These are phyloP conservation scores for Termitomyces eurrhizus DNA, from an alignment of 768 basidiomycete species.

Conservation along the genomic window DNA sequence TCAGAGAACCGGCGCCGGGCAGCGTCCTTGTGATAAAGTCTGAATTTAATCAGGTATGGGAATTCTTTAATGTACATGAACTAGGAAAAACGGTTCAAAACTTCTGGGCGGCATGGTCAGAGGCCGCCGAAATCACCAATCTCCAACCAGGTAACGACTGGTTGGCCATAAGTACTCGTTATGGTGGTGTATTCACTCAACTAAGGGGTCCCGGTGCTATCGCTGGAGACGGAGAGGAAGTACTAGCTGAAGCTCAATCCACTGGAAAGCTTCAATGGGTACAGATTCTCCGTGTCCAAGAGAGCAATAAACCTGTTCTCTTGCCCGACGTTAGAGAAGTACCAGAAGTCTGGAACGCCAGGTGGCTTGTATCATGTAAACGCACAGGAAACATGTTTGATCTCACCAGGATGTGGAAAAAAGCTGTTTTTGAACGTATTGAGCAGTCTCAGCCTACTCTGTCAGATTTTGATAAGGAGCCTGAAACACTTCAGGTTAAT, in stretches of 20 bases:
- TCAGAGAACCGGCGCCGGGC: not conserved
- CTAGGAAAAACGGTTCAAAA: not conserved
- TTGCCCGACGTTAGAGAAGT: not conserved
- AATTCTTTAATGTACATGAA: not conserved
- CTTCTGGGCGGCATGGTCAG: not conserved
- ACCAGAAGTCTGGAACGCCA: not conserved
- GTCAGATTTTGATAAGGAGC: not conserved
- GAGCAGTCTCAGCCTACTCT: not conserved
- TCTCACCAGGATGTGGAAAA: not conserved
- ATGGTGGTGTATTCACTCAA: not conserved
- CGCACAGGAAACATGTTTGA: not conserved
- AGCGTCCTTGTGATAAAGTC: not conserved
- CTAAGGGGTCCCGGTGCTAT: not conserved
- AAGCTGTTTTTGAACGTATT: not conserved
- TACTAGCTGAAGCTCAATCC: not conserved
- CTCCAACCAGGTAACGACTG: not conserved
- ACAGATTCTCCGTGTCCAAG: not conserved
- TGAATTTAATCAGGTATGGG: not conserved
- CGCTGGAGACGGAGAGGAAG: not conserved
- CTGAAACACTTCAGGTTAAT: not conserved
- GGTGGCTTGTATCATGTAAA: not conserved
- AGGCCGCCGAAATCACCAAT: not conserved
- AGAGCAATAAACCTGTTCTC: not conserved
- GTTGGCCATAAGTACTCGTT: not conserved
- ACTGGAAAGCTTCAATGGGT: not conserved